Conservation (phyloP, 495 filamentous ascomycete species). For the Rhizodiscina lignyota region DNA sequence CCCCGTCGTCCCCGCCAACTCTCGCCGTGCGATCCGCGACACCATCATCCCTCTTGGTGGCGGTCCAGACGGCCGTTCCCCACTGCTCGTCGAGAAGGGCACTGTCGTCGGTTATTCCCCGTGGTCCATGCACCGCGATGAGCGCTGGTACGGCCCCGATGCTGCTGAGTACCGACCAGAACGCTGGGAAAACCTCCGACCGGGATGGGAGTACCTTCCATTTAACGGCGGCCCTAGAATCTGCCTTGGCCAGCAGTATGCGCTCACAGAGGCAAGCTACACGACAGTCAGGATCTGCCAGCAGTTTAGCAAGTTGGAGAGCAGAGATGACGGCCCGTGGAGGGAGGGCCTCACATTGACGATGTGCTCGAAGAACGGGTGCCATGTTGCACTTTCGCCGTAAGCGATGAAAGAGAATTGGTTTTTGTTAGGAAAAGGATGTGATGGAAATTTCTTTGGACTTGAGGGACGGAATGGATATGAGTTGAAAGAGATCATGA, state of each 20-base stretch:
- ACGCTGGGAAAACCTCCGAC: constrained; percentile 21
- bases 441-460: too few species aligned
- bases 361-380: constrained; percentile 7
- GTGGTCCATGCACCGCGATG: constrained; percentile 19
- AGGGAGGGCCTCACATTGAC: constrained; percentile 18
- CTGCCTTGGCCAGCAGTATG: constrained; percentile 23
- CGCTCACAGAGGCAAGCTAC: constrained; percentile 22
- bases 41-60: constrained; percentile 20
- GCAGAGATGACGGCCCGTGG: constrained; percentile 12
- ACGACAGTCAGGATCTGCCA: constrained; percentile 17
- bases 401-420: not conserved
- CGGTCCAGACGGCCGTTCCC: constrained; percentile 15
- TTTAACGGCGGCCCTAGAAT: constrained; percentile 26
- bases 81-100: constrained; percentile 18
- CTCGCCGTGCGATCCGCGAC: constrained; percentile 15
- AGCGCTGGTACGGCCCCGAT: constrained; percentile 18
- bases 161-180: constrained; percentile 20
- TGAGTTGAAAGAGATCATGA: too few species aligned
- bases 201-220: constrained; percentile 23
- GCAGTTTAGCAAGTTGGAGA: constrained; percentile 30
- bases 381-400: constrained; percentile 7
- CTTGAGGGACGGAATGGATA: too few species aligned
- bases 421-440: too few species aligned
- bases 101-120: constrained; percentile 11
- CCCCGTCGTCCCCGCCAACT: constrained; percentile 19